A percentile compares a stretch with the other conserved stretches of the same genome.
Conservation (phyloP, 2,329 filamentous ascomycete species). For the Cordyceps pruinosa region DNA sequence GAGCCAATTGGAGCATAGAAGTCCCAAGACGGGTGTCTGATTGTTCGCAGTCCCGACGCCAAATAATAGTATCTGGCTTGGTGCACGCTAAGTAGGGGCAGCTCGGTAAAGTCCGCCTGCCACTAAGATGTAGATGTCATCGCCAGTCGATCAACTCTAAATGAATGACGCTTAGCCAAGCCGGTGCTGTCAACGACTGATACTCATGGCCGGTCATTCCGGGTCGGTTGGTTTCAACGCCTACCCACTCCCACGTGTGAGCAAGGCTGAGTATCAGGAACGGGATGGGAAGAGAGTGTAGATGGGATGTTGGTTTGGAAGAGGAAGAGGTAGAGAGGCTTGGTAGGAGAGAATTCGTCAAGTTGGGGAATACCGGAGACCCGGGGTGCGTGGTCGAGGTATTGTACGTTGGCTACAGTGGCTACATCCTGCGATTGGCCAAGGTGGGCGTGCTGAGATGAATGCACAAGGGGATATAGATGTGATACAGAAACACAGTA, state of each 20-base stretch:
- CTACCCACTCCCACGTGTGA: conserved; percentile 1
- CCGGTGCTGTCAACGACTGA: background rate
- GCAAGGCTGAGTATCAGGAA: background rate
- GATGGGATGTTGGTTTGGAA: background rate
- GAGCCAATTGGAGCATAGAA: too few relatives aligned
- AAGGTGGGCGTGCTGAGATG: too few relatives aligned
- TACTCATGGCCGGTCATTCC: background rate
- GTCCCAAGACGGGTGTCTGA: too few relatives aligned
- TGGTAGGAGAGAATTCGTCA: background rate
- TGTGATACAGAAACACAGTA: background rate
- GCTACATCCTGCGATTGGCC: too few relatives aligned
- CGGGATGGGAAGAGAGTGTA: too few relatives aligned
- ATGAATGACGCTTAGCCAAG: background rate
- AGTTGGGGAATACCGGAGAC: too few relatives aligned
- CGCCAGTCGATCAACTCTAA: background rate
- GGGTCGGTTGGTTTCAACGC: background rate
- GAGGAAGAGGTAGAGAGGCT: background rate
- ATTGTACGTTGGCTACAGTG: background rate
- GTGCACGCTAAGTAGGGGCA: background rate
- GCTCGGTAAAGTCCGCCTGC: background rate
- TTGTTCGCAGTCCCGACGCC: background rate
- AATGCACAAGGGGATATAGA: too few relatives aligned
- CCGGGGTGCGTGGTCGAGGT: too few relatives aligned
- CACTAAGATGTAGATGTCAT: background rate
- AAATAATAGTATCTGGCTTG: background rate